Base-by-base conservation (phyloP, 768 basidiomycete genomes). In the Dictyophora rubrovolvata region DNA sequence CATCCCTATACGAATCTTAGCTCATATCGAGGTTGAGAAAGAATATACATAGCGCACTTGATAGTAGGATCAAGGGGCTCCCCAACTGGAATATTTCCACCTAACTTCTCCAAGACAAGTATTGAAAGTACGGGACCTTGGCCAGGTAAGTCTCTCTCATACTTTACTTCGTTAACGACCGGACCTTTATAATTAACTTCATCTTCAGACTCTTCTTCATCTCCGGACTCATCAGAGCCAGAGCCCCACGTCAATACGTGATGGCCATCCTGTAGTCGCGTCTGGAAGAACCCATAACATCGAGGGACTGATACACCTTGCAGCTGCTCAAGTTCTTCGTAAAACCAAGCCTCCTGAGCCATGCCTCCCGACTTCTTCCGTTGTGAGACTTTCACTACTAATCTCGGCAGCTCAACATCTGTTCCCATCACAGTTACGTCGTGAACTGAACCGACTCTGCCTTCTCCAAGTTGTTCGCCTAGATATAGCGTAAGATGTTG, bases 311-410 rank as follows among this genome's bases (percentile, higher is more conserved):
- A 50, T n/a, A 50, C 20, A 16, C 61, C 61, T 47, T 62, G 61
- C 8, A 62, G 52, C 48, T 35, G 48, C 36, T 62, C 61, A 59
- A 62, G 60, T 20, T 62, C 61, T 16, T 62, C 61, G 46, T 62
- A 62, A 20, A 62, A 62, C 61, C 61, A 62, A 20, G 61, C 61
- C 33, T 62, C 61, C 21, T 54, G 59, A 37, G 60, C 59, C 23
- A 62, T 2, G 9, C 22, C 6, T 1, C 17, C 36, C 20, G 36
- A 55, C 1, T 35, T 35, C n/a, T 42, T 23, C 2, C 54, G 17
- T 35, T n/a, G 17, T 10, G 34, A 34, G 18, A 55, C 36, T 46
- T 55, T 55, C 1, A 55, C 46, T 6, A 55, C 54, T 8, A 55
- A 46, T 14, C 35, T 6, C 18, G 54, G 54, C 12, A 55, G 23